Base-by-base conservation (phyloP, 2,329 filamentous ascomycete genomes). In the Sclerotinia nivalis region DNA sequence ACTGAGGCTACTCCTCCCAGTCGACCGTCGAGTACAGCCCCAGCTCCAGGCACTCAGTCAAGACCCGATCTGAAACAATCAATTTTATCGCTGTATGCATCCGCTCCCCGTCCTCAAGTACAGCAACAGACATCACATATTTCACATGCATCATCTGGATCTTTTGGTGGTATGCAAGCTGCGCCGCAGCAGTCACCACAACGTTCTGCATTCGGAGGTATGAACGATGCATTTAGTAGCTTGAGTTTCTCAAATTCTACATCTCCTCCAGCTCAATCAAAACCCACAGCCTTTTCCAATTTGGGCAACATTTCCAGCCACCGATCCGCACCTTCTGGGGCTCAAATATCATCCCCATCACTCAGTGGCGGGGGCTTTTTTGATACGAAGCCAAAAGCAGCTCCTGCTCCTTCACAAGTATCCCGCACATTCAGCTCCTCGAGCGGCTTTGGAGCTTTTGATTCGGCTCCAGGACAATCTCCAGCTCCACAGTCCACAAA, bases 21-120 rank as follows among this genome's bases (percentile, higher is more conserved):
- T 67, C 87, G 93, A 67, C 92, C 94, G n/a, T 88, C 92, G 8
- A 97, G 93, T 81, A 93, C 93, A 28, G 87, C 90, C 6, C 88
- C 90, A 25, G 87, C 89, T 18, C 82, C 87, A 59, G 85, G 86
- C 7, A 79, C 85, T 18, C 89, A 92, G 75, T 96, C 93, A 59
- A 87, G 96, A 72, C 94, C 95, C 3, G 96, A 99, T 78, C 84
- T 99, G 71, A 99, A 99, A 82, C 95, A 97, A 80, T 98, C 95
- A 2, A 99, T 99, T 71, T 83, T 99, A 62, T 99, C 96, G 10
- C 86, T 99, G 22, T 99, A 99, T 79, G 93, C 94, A 15, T 91
- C 93, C 10, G 88, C 88, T 7, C 91, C 93, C 1, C 91, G 93
- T 77, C 89, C 92, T n/a, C 91, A 92, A 75, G 84, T 88, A 37